Conservation (phyloP, 257 asterid species). For the Nemophila menziesii region DNA sequence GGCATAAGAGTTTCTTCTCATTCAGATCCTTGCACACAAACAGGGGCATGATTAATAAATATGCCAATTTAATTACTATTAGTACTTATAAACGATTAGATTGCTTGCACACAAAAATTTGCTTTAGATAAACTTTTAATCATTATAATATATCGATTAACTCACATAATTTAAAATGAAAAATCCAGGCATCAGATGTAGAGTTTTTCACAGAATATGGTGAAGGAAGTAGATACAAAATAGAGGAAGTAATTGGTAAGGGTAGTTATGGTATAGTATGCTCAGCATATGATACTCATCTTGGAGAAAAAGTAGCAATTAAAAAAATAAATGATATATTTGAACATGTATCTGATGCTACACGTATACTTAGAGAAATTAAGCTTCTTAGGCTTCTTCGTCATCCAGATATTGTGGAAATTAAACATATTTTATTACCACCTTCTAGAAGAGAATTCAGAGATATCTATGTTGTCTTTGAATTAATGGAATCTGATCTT, state of each 20-base stretch:
- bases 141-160: too few species aligned
- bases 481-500: conserved; percentile 89
- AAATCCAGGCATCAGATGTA: conserved; percentile 59
- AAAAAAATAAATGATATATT: conserved; percentile 90
- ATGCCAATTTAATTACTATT: too few species aligned
- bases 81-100: too few species aligned
- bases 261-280: conserved; percentile 97
- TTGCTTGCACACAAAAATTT: too few species aligned
- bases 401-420: conserved; percentile 94
- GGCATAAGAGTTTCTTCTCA: neutral
- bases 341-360: conserved; percentile 94
- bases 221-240: conserved; percentile 82
- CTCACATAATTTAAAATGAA: conserved; percentile 6
- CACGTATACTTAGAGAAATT: conserved; percentile 87
- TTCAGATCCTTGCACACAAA: neutral
- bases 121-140: too few species aligned
- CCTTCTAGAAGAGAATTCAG: conserved; percentile 92
- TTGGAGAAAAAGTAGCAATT: conserved; percentile 87
- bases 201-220: conserved; percentile 97
- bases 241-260: conserved; percentile 94
- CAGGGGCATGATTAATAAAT: too few species aligned
- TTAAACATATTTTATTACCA: conserved; percentile 85
- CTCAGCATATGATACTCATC: conserved; percentile 86
- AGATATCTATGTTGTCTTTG: conserved; percentile 91
- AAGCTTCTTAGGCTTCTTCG: conserved; percentile 95